Evolutionary conservation across 106 monocot species (phyloP), one percentile per base, ranked within the genome.

Genomic region (Allium fistulosum): DNA sequence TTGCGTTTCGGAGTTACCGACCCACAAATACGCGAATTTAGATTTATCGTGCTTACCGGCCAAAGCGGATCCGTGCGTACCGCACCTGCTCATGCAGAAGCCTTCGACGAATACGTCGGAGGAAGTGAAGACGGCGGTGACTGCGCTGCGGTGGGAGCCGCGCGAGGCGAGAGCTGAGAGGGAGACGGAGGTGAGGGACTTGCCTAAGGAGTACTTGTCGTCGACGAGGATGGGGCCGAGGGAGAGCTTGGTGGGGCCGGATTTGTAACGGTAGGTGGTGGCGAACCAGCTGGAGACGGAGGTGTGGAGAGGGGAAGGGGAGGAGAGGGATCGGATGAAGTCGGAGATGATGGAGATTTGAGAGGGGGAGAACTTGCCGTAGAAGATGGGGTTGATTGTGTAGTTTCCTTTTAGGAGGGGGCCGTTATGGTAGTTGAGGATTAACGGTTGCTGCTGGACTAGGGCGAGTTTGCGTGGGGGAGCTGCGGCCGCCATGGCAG

Each of bases 11-110:
- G 86, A 69, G 70, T 86, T 72, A 46, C 86, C 86, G 51, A 79
- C 75, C 85, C 85, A 85, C 27, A 78, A 22, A 72, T 80, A 88
- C 10, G 84, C 66, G 37, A 60, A 76, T 18, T 27, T 46, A 51
- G 52, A 8, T n/a, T 16, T 4, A 13, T 58, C 7, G 17, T 28
- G 17, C 61, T 63, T 11, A 49, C 15, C 63, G 46, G 68, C 52
- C 15, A 46, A 17, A 13, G 4, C 12, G 46, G 80, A 74, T 4
- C 75, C 69, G 77, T 92, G 92, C 13, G 48, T 9, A 11, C 88
- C 92, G 67, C 92, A 93, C 53, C 78, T 53, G 72, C 78, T 80
- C 83, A 83, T 81, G 88, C 88, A 88, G 82, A 93, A 93, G 10
- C 88, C 85, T 18, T 78, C 76, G 37, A 88, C 83, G 46, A 71